Percentiles rank a stretch among this genome's conserved stretches.
These are phyloP conservation scores for Mycena amicta DNA, from an alignment of 768 basidiomycete species.

Conservation along the genomic window DNA sequence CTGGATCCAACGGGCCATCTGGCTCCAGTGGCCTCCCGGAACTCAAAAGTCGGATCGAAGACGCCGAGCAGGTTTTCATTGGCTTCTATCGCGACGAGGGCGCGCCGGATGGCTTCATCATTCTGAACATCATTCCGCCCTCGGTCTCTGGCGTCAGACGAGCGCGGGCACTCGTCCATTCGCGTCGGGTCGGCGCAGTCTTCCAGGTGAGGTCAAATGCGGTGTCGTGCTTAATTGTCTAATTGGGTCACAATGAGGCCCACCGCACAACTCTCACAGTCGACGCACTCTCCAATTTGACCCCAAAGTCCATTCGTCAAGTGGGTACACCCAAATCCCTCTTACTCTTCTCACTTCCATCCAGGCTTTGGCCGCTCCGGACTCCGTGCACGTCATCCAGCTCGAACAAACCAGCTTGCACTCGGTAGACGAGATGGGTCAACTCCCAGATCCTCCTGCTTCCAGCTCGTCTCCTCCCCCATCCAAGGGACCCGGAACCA, in stretches of 20 bases:
- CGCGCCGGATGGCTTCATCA: conserved; percentile 37
- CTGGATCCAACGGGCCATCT: too few relatives aligned
- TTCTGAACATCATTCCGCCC: conserved; percentile 50
- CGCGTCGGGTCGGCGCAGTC: conserved; percentile 46
- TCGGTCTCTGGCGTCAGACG: conserved; percentile 39
- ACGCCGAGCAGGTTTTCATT: conserved; percentile 42
- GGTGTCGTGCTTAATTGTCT: conserved; percentile 24
- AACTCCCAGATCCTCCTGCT: background rate
- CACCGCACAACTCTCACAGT: conserved; percentile 50
- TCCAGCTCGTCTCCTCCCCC: conserved; percentile 9
- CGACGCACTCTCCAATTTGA: conserved; percentile 47
- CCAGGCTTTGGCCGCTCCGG: conserved; percentile 20
- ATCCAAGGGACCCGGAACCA: conserved; percentile 24
- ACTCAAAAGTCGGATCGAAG: conserved; percentile 46
- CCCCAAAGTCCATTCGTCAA: conserved; percentile 39
- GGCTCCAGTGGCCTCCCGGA: conserved; percentile 47
- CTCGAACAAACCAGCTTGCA: conserved; percentile 15
- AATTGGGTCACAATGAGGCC: conserved; percentile 31
- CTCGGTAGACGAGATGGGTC: conserved; percentile 13
- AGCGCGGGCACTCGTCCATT: conserved; percentile 50
- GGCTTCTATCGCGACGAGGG: conserved; percentile 49
- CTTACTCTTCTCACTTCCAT: conserved; percentile 3
- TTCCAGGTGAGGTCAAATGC: conserved; percentile 44
- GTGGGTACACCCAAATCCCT: conserved; percentile 28
- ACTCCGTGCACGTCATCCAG: conserved; percentile 21